These are phyloP conservation scores for Erodium texanum DNA, from an alignment of 441 rosid species.

Conservation along the genomic window DNA sequence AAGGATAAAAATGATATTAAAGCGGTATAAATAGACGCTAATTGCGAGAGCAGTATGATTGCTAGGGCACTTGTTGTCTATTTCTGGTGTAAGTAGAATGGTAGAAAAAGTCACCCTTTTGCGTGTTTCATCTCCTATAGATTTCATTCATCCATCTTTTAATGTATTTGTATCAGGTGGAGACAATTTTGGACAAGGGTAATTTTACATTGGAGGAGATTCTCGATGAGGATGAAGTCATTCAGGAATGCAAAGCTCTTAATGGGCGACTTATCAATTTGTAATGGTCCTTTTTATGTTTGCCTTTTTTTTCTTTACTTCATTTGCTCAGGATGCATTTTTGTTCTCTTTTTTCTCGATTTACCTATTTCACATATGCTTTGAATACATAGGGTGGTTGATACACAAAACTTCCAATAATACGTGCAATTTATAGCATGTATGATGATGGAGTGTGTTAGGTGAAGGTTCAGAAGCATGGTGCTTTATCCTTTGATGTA, in stretches of 20 bases:
- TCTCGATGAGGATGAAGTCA: constrained; percentile 92
- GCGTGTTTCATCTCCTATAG: not conserved
- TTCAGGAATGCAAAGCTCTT: constrained; percentile 95
- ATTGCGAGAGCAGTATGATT: not conserved
- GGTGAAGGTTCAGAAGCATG: too few species aligned
- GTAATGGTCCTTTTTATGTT: constrained; percentile 34
- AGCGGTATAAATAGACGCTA: not conserved
- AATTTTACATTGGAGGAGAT: constrained; percentile 80
- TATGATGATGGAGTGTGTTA: too few species aligned
- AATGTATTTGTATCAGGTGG: constrained; percentile 44
- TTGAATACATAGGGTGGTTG: not conserved
- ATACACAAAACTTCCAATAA: not conserved
- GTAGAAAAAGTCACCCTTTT: not conserved
- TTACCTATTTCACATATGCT: not conserved
- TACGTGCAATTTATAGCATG: too few species aligned
- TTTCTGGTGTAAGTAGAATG: constrained; percentile 1
- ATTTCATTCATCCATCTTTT: not conserved
- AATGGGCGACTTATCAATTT: constrained; percentile 83
- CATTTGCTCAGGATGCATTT: not conserved
- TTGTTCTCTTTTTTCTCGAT: not conserved
- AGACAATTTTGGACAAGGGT: constrained; percentile 81
- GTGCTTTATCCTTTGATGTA: not conserved
- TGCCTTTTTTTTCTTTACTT: not conserved
- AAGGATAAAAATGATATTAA: not conserved
- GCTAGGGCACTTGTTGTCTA: not conserved